These are phyloP conservation scores for Parmelia sp. DNA, from an alignment of 495 filamentous ascomycete species.

Conservation along the genomic window DNA sequence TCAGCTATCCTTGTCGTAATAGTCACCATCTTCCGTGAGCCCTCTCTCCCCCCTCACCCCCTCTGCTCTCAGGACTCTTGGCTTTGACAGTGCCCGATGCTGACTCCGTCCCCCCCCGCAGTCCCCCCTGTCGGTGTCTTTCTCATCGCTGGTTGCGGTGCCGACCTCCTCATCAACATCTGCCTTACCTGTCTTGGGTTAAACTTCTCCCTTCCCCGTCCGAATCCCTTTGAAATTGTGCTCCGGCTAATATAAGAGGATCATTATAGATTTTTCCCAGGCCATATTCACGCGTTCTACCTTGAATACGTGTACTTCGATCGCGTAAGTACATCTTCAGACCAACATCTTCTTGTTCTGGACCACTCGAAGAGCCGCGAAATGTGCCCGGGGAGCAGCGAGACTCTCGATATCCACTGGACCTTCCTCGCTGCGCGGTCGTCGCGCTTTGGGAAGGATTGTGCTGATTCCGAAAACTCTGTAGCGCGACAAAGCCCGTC, in stretches of 20 bases:
- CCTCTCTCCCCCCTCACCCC: neutral
- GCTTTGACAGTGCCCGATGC: neutral
- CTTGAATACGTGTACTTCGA: slow-evolving; percentile 82
- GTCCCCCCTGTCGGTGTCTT: slow-evolving; percentile 61
- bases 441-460: neutral
- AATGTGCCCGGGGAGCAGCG: neutral
- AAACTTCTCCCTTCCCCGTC: slow-evolving; percentile 10
- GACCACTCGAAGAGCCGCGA: slow-evolving; percentile 34
- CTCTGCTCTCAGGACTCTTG: neutral
- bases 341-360: neutral
- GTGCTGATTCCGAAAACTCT: neutral
- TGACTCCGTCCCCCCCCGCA: slow-evolving; percentile 23
- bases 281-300: slow-evolving; percentile 88
- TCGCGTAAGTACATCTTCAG: slow-evolving; percentile 30
- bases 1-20: slow-evolving; percentile 44
- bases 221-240: neutral
- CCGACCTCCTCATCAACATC: slow-evolving; percentile 61
- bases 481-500: slow-evolving; percentile 31
- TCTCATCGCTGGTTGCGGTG: slow-evolving; percentile 55
- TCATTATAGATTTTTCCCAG: slow-evolving; percentile 60
- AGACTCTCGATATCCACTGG: neutral
- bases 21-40: slow-evolving; percentile 54
- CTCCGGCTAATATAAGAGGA: neutral
- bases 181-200: slow-evolving; percentile 56
- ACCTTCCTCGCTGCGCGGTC: neutral